These are phyloP conservation scores for Apiospora saccharicola DNA, from an alignment of 2,329 filamentous ascomycete genomes.

Conservation along the genomic window DNA sequence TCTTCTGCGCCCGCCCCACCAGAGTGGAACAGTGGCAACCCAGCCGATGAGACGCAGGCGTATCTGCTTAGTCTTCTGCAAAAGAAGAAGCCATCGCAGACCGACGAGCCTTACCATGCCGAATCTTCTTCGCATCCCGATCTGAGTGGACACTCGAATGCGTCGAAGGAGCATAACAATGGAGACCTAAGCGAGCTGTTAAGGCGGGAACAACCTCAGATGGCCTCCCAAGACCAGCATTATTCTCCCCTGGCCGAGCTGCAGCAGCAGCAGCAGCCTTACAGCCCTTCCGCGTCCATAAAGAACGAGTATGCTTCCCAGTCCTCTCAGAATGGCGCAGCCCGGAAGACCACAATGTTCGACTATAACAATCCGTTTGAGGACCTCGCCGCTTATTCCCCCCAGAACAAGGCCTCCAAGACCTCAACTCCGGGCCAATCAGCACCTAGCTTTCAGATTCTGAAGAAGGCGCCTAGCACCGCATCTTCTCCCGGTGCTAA, in stretches of 20 bases:
- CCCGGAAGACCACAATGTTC: slow-evolving; percentile 41
- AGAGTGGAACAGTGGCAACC: slow-evolving; percentile 57
- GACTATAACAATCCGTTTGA: slow-evolving; percentile 51
- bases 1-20: slow-evolving; percentile 35
- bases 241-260: slow-evolving; percentile 30
- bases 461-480: slow-evolving; percentile 56
- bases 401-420: slow-evolving; percentile 52
- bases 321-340: slow-evolving; percentile 35
- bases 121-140: slow-evolving; percentile 53
- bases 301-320: slow-evolving; percentile 39
- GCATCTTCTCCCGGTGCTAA: slow-evolving; percentile 47
- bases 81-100: slow-evolving; percentile 73
- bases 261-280: slow-evolving; percentile 15
- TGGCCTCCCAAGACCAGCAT: slow-evolving; percentile 31
- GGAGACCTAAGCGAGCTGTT: slow-evolving; percentile 38
- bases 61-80: slow-evolving; percentile 88
- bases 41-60: slow-evolving; percentile 77
- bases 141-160: slow-evolving; percentile 53
- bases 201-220: slow-evolving; percentile 34
- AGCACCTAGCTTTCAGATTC: slow-evolving; percentile 52
- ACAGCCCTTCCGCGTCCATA: slow-evolving; percentile 36
- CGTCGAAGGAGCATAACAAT: slow-evolving; percentile 39
- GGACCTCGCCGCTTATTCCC: slow-evolving; percentile 49
- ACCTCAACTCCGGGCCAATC: slow-evolving; percentile 44
- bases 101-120: slow-evolving; percentile 52